Evolutionary conservation across 768 basidiomycete genomes (phyloP), one percentile per base, ranked within the genome.

Genomic region (Kwoniella dejecticola): DNA sequence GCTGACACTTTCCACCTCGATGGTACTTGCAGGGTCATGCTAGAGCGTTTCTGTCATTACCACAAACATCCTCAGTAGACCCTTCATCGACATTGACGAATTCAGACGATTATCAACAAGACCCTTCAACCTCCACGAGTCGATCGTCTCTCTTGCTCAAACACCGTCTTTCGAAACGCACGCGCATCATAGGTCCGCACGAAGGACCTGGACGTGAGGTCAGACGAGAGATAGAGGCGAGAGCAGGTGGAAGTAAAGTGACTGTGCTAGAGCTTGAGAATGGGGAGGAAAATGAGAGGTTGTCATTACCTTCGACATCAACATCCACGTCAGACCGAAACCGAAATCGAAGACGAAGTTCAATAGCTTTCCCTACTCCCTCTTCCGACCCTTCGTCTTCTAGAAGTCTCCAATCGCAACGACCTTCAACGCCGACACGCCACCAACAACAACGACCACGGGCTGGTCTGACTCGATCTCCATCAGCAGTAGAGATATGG

Each of bases 11-110:
- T n/a, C n/a, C n/a, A n/a, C n/a, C n/a, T n/a, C n/a, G n/a, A n/a
- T n/a, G n/a, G n/a, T n/a, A n/a, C n/a, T n/a, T n/a, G 8, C 26
- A 73, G 66, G 73, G 73, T n/a, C 73, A 75, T 52, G 73, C 70
- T 17, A 55, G 73, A 52, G 68, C 73, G 13, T 75, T 75, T 54
- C 58, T 75, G 10, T 69, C 70, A 11, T 41, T 75, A 3, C 64
- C 70, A 17, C 73, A 75, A 31, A 60, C 67, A 17, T 17, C 55
- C 12, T 31, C 63, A 8, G 63, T 68, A 13, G 72, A 74, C 42
- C 68, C 72, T 17, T 66, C 70, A 15, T 68, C 66, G 6, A 59
- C 61, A 6, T 13, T 67, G 3, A 42, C 57, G 3, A 57, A 46
- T 33, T 49, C 54, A 19, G 60, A 62, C 44, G 57, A 66, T 48